phyloP scores from a whole-genome alignment of 805 yeast species.

The Candida easanensis region DNA sequence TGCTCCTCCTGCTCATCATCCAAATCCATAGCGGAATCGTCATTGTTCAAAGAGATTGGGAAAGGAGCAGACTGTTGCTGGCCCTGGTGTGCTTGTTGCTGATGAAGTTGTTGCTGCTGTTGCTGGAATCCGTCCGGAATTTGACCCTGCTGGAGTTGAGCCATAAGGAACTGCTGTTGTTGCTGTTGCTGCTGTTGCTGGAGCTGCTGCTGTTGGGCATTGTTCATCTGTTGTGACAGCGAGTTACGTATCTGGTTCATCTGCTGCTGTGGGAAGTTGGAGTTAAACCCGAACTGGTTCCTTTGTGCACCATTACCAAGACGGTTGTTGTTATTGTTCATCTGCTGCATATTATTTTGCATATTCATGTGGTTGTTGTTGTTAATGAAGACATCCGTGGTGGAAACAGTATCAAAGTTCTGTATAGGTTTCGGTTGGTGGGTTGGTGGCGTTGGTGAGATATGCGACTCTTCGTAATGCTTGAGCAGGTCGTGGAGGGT shows the following conservation, averaged over 20 bases:
- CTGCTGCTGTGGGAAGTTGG: slow-evolving; percentile 13
- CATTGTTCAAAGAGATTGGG: slow-evolving; percentile 33
- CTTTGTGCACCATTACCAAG: slow-evolving; percentile 22
- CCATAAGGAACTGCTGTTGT: slow-evolving; percentile 13
- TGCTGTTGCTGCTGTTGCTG: slow-evolving; percentile 14
- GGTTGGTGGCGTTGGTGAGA: slow-evolving; percentile 55
- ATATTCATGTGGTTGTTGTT: slow-evolving; percentile 31
- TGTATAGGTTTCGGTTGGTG: slow-evolving; percentile 49
- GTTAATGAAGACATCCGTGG: slow-evolving; percentile 83
- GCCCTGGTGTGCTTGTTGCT: slow-evolving; percentile 12
- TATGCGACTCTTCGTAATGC: slow-evolving; percentile 96
- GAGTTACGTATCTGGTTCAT: slow-evolving; percentile 16
- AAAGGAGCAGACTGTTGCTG: slow-evolving; percentile 26
- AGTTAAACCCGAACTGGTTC: slow-evolving; percentile 23
- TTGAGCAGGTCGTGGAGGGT: slow-evolving; percentile 89
- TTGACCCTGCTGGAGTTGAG: slow-evolving; percentile 14
- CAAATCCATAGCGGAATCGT: slow-evolving; percentile 30
- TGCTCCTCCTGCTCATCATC: slow-evolving; percentile 63
- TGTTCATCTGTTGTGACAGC: slow-evolving; percentile 11
- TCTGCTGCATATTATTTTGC: slow-evolving; percentile 9
- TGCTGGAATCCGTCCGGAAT: slow-evolving; percentile 17
- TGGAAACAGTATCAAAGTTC: slow-evolving; percentile 84
- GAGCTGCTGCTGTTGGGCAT: slow-evolving; percentile 6
- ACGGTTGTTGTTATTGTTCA: slow-evolving; percentile 24
- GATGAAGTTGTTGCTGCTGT: slow-evolving; percentile 17